phyloP scores from a whole-genome alignment of 2,329 filamentous ascomycete species.

The Exophiala alcalophila region DNA sequence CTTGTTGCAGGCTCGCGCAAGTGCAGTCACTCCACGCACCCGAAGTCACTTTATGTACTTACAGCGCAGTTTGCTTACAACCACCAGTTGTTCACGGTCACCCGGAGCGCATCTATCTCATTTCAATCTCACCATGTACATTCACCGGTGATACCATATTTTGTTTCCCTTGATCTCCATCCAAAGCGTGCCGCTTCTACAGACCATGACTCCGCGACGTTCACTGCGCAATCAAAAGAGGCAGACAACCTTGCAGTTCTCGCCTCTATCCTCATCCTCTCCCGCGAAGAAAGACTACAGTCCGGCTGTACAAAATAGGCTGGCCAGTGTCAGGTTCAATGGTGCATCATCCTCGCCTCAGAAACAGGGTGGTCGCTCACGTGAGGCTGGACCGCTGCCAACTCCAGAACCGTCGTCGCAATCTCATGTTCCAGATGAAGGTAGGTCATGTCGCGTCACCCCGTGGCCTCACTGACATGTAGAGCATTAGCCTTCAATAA shows the following conservation, averaged over 20 bases:
- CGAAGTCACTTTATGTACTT: too few relatives aligned
- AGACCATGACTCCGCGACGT: constrained; percentile 6
- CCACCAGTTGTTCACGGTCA: too few relatives aligned
- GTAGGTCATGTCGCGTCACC: too few relatives aligned
- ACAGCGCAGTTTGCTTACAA: too few relatives aligned
- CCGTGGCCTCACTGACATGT: too few relatives aligned
- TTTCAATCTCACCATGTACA: too few relatives aligned
- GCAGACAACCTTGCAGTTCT: constrained; percentile 46
- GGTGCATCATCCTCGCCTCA: constrained; percentile 13
- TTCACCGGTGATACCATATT: background rate
- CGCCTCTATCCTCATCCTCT: constrained; percentile 35
- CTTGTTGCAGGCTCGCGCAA: too few relatives aligned
- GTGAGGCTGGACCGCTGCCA: constrained; percentile 6
- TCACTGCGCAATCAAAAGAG: constrained; percentile 24
- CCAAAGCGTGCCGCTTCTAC: too few relatives aligned
- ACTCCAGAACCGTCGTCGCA: constrained; percentile 30
- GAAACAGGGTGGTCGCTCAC: constrained; percentile 14
- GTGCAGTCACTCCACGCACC: too few relatives aligned
- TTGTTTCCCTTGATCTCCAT: too few relatives aligned
- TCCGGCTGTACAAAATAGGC: constrained; percentile 31
- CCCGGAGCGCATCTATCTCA: too few relatives aligned
- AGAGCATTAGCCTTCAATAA: too few relatives aligned
- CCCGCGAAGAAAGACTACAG: constrained; percentile 27
- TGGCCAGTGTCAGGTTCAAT: constrained; percentile 37
- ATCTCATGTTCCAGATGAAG: constrained; percentile 5